Evolutionary conservation across 169 alveolate genomes (phyloP).

Genomic region (Theileria orientalis): DNA sequence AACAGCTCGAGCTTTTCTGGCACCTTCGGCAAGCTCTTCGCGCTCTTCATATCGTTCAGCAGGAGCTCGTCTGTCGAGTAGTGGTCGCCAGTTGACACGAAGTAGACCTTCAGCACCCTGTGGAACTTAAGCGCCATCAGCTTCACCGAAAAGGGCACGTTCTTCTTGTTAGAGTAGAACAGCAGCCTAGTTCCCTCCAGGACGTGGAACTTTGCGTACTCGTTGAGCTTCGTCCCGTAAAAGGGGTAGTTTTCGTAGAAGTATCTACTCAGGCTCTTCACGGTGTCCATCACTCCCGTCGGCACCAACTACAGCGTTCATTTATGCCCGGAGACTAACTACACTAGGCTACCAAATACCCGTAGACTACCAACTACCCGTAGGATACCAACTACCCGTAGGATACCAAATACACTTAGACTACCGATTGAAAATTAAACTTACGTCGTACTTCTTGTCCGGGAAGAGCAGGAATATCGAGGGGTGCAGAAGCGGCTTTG

Average conservation of each 20-base stretch:
- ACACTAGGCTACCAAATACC: too few species aligned
- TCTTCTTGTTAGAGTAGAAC: background rate
- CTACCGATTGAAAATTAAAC: too few species aligned
- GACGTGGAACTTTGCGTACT: background rate
- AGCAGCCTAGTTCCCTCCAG: background rate
- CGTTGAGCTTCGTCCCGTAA: background rate
- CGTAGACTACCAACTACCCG: too few species aligned
- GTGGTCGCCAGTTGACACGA: too few species aligned
- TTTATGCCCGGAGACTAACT: too few species aligned
- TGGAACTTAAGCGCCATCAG: background rate
- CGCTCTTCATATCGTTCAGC: too few species aligned
- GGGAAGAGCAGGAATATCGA: conserved; percentile 53
- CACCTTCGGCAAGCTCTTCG: too few species aligned
- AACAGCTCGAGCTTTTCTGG: too few species aligned
- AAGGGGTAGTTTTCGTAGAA: conserved; percentile 6
- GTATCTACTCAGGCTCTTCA: background rate
- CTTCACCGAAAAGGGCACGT: background rate
- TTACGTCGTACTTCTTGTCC: conserved; percentile 38
- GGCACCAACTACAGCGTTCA: background rate
- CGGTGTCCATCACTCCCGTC: background rate
- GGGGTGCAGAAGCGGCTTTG: conserved; percentile 44
- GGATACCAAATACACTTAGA: too few species aligned
- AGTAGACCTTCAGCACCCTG: too few species aligned
- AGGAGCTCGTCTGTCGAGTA: too few species aligned
- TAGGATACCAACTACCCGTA: too few species aligned